Base-by-base conservation (phyloP, 345 rosid species). In the Cardiospermum halicacabum region DNA sequence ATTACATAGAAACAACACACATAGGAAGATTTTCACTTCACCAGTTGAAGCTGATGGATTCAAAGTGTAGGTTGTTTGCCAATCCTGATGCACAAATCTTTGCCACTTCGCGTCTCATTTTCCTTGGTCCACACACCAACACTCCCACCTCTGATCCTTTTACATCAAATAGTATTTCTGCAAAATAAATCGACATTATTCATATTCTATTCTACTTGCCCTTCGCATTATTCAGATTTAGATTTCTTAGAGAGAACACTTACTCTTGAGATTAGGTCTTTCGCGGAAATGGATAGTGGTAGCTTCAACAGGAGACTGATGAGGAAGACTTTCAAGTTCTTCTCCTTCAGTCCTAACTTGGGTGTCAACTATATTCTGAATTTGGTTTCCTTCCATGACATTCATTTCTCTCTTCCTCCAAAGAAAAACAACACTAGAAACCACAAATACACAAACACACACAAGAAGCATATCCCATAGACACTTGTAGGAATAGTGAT, bases 221-320 rank as follows among this genome's bases (percentile, higher is more conserved):
- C 3, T 9, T 39, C 12, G 10, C 39, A 34, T 5, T 34, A 34
- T 34, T 34, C n/a, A 34, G 39, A 34, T 34, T 34, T 34, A n/a
- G n/a, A n/a, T n/a, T n/a, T n/a, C n/a, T n/a, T 21, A 10, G 27
- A 32, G 36, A 32, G 39, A 7, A 34, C 13, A 31, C 92, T 78
- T 74, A 85, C 97, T 89, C 69, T 73, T 79, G 11, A 89, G 65
- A 65, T 88, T 81, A 27, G 97, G 98, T 60, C 89, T 81, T 55
- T 61, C 63, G 18, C 96, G 96, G 28, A 77, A 81, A 71, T 82
- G 84, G 51, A 83, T 76, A 22, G 71, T 67, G 61, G 87, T 83
- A 36, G 75, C 66, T 50, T 84, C 69, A 27, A 71, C 75, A 26
- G 83, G 74, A 21, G 82, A 74, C 69, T 70, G 82, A 69, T 60